A percentile compares a stretch with the other conserved stretches of the same genome.
Evolutionary conservation across 371 early-diverging fungal genomes (phyloP).

Genomic region (Mucor sp.): DNA sequence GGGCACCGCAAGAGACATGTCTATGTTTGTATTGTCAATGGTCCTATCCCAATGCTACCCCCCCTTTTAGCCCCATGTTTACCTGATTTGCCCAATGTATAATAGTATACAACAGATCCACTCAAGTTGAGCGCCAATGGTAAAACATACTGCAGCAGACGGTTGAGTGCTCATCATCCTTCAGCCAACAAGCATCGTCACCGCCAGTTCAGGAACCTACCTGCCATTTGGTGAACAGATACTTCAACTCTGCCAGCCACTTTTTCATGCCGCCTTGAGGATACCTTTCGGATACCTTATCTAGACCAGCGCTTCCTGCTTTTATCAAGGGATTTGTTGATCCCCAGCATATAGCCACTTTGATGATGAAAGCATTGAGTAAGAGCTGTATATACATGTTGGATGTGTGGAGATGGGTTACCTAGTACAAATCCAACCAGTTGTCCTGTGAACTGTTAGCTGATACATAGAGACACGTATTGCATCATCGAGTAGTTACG

Average conservation of each 20-base stretch:
- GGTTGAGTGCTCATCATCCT: neutral
- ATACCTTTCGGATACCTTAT: constrained; percentile 53
- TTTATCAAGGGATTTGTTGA: constrained; percentile 95
- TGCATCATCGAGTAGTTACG: neutral
- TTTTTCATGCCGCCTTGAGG: constrained; percentile 56
- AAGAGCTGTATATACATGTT: neutral
- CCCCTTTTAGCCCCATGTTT: neutral
- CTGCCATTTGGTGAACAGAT: constrained; percentile 87
- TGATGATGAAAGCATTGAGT: neutral
- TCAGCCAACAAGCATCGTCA: neutral
- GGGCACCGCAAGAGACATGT: constrained; percentile 92
- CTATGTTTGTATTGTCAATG: constrained; percentile 27
- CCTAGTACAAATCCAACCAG: constrained; percentile 32
- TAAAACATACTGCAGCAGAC: constrained; percentile 67
- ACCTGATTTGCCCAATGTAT: constrained; percentile 83
- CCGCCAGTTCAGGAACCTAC: constrained; percentile 33
- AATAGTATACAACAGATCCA: constrained; percentile 90
- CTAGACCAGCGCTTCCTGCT: constrained; percentile 80
- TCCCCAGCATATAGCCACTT: constrained; percentile 93
- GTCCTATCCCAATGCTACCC: neutral
- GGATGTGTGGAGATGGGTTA: neutral
- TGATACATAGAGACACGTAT: neutral
- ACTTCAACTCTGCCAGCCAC: constrained; percentile 70
- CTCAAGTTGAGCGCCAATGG: constrained; percentile 86
- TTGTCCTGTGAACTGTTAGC: constrained; percentile 14